Evolutionary conservation across 306 rosid genomes (phyloP).

Genomic region (Pyrus communis): DNA sequence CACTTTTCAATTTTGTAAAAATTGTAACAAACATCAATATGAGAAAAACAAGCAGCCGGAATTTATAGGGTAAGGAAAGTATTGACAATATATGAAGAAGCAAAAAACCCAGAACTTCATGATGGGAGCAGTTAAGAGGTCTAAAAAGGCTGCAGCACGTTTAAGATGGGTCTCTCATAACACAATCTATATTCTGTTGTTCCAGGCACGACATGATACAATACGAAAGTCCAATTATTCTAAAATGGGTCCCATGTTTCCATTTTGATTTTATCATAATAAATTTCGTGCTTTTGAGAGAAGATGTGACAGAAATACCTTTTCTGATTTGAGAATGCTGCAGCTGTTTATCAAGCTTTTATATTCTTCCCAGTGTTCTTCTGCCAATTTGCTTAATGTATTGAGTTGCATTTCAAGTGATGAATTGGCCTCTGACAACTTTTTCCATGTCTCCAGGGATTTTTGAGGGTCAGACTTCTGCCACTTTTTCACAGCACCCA

Average conservation of each 20-base stretch:
- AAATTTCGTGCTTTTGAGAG: not conserved
- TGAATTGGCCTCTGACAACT: conserved; percentile 74
- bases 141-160: not conserved
- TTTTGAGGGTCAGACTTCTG: conserved; percentile 74
- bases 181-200: not conserved
- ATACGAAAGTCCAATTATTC: not conserved
- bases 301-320: conserved; percentile 39
- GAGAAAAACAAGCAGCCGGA: not conserved
- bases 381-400: conserved; percentile 55
- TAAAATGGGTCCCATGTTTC: not conserved
- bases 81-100: conserved; percentile 1
- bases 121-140: not conserved
- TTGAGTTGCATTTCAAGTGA: conserved; percentile 65
- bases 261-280: not conserved
- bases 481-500: conserved; percentile 94
- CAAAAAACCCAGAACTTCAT: not conserved
- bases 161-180: not conserved
- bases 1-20: conserved; percentile 53
- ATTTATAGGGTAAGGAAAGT: not conserved
- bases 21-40: conserved; percentile 18
- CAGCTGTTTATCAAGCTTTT: conserved; percentile 48
- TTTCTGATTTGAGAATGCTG: conserved; percentile 61
- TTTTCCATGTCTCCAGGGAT: conserved; percentile 72
- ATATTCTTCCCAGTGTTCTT: conserved; percentile 80
- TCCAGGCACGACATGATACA: not conserved